Evolutionary conservation across 2,329 filamentous ascomycete species (phyloP), one percentile per base, ranked within the genome.

Genomic region (Venturia pyrina): DNA sequence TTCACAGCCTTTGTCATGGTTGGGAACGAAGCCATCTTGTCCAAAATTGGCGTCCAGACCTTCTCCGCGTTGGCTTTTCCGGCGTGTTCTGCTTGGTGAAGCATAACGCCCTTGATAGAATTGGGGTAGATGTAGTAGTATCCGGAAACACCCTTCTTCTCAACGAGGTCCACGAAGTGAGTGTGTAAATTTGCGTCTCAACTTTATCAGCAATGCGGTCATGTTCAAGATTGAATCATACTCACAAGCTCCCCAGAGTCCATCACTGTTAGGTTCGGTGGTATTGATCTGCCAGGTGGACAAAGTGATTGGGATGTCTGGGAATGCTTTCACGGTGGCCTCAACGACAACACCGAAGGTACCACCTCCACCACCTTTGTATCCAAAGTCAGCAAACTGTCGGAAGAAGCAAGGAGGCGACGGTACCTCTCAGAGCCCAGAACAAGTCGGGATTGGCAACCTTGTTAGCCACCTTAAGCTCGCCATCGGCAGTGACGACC

Each of bases 401-500:
- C 2, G 4, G 11, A 43, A 17, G 15, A 43, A 43, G 10, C 5
- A 1, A 15, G 41, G 11, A 17, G 15, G 15, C 15, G 4, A 17
- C 41, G 19, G 3, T 48, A 48, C 63, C 63, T 34, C 63, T 28
- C 19, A 57, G 8, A 17, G 48, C 53, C 48, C 63, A 65, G 21
- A 59, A 59, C 7, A 59, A 46, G 32, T 76, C 74, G 0, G 69
- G 28, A 56, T 78, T 70, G 46, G 75, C 66, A 60, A 73, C 75
- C 3, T 73, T 69, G 46, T 72, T 77, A 5, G 76, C 76, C 0
- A 69, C 75, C 6, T 78, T 71, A 32, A 76, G 64, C 64, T 67
- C 24, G 8, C 78, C 79, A 32, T 75, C 68, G 0, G 78, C 75
- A 0, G 76, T 71, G 53, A 81, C 73, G 10, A 74, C 73, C 24